These are phyloP conservation scores for Ceratobasidium sp. DNA, from an alignment of 1,284 basidiomycete species.

Conservation along the genomic window DNA sequence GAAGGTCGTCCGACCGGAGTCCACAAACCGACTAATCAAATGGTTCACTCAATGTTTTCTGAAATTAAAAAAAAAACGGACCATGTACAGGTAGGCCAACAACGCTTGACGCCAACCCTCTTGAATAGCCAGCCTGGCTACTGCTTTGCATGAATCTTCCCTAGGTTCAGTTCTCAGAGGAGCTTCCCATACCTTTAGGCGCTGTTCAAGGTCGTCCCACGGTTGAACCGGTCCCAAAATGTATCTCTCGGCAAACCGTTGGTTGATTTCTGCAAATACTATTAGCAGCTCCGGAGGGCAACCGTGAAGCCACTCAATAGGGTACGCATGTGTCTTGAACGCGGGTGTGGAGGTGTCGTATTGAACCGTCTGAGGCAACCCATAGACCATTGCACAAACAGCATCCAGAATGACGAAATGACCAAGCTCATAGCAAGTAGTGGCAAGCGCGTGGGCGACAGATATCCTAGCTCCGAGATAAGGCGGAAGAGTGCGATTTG, in stretches of 20 bases:
- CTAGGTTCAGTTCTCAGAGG: neutral
- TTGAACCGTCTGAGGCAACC: constrained; percentile 12
- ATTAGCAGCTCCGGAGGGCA: constrained; percentile 7
- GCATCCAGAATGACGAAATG: constrained; percentile 5
- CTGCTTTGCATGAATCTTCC: constrained; percentile 12
- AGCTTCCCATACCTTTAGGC: neutral
- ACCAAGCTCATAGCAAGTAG: neutral
- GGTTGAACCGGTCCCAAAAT: neutral
- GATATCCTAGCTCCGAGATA: neutral
- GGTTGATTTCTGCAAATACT: constrained; percentile 2
- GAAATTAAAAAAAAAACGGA: neutral
- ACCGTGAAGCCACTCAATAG: constrained; percentile 13
- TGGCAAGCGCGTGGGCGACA: neutral
- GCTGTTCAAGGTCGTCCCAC: neutral
- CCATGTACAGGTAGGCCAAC: constrained; percentile 8
- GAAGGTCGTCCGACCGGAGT: neutral
- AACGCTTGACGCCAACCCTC: constrained; percentile 21
- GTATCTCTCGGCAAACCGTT: neutral
- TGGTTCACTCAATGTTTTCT: neutral
- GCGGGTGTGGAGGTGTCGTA: neutral
- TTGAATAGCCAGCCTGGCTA: constrained; percentile 12
- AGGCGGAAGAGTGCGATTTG: too few species aligned
- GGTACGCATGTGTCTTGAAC: neutral
- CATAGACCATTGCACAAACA: neutral
- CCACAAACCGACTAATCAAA: neutral